A percentile compares a stretch with the other conserved stretches of the same genome.
phyloP scores from a whole-genome alignment of 139 green algal genomes.

The Dunaliella sp. region DNA sequence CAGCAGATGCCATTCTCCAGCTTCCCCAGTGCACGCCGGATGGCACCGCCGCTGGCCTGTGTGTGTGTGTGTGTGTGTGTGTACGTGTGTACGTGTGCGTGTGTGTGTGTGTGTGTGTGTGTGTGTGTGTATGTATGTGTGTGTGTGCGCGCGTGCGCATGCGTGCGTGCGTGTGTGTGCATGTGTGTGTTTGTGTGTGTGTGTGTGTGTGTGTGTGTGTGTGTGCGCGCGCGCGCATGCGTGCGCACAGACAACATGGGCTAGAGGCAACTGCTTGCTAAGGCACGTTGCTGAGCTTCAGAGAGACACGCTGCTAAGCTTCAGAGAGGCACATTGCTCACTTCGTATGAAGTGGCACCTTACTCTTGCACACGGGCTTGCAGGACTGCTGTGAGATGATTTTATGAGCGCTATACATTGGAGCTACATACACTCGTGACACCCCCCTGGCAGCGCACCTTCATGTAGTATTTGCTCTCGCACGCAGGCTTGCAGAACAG shows the following conservation, averaged over 20 bases:
- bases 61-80: not conserved
- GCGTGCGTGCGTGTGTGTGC: not conserved
- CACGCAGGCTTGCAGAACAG: constrained; percentile 72
- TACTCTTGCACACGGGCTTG: no score
- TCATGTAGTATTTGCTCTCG: constrained; percentile 61
- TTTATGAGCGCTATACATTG: no score
- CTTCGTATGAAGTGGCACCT: no score
- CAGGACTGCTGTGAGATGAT: no score
- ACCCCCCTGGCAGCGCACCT: constrained; percentile 9
- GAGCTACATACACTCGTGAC: not conserved
- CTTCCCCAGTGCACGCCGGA: constrained; percentile 59
- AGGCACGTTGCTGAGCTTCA: no score
- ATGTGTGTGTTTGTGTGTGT: not conserved
- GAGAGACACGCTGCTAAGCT: no score
- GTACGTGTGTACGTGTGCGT: not conserved
- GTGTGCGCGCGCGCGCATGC: no score
- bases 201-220: not conserved
- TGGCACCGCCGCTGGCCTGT: constrained; percentile 38
- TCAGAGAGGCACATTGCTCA: no score
- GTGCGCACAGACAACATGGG: no score
- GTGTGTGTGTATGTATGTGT: not conserved
- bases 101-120: not conserved
- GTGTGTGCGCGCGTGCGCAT: not conserved
- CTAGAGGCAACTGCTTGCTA: no score
- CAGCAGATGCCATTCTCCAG: constrained; percentile 10